Evolutionary conservation across 208 protist species (phyloP).

Genomic region (Trichomonas gallinae): DNA sequence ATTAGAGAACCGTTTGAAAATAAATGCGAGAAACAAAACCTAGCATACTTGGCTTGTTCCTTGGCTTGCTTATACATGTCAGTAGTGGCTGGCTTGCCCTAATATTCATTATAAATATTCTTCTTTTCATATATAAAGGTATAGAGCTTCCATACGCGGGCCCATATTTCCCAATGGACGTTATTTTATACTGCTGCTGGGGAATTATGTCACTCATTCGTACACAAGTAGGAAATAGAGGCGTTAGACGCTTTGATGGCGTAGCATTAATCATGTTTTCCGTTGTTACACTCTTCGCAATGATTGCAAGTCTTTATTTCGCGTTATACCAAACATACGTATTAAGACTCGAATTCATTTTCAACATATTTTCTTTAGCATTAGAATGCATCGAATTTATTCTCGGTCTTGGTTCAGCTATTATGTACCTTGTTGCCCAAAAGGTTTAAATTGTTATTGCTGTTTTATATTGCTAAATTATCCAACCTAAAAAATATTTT

Average conservation of each 20-base stretch:
- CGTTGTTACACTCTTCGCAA: background rate
- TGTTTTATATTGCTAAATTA: too few species aligned
- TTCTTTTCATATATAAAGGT: background rate
- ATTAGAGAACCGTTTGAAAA: background rate
- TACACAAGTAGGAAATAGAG: background rate
- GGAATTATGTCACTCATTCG: background rate
- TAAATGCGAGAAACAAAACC: background rate
- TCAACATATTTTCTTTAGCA: background rate
- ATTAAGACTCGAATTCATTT: background rate
- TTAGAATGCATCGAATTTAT: background rate
- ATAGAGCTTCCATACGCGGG: background rate
- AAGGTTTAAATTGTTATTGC: background rate
- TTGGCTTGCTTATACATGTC: background rate
- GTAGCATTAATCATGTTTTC: background rate
- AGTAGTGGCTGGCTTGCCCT: background rate
- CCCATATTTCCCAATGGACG: background rate
- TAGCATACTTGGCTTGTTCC: background rate
- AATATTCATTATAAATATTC: background rate
- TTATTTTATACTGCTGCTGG: background rate
- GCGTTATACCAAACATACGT: background rate
- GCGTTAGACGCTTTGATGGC: background rate
- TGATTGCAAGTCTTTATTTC: background rate
- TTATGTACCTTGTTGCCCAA: background rate
- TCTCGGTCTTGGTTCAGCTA: background rate
- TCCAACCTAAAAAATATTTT: too few species aligned